Base-by-base conservation (phyloP, 2,329 filamentous ascomycete species). In the Pleurostoma richardsiae region DNA sequence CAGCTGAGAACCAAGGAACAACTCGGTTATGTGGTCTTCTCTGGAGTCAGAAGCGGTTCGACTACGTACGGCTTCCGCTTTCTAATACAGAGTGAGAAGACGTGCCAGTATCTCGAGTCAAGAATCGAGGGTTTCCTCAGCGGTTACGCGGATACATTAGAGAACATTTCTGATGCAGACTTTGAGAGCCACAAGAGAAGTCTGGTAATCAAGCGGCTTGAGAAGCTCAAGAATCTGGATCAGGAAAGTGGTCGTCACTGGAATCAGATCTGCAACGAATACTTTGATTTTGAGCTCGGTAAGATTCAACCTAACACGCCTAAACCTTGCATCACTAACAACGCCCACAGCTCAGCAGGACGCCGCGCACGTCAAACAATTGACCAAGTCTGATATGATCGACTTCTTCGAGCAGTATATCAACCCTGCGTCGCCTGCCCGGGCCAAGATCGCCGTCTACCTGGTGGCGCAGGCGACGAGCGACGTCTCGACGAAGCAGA, bases 1-100 rank as follows among this genome's bases (percentile, higher is more conserved):
- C 90, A 95, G 64, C 77, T 99, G 6, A 83, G 94, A 43, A 97
- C 94, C 40, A 96, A 97, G 67, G 92, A 99, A 65, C 92, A 99
- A 68, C 84, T 99, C 5, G 94, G 94, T 10, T 99, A 99, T 57
- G 88, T 99, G 45, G 92, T 99, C 1, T 96, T 92, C 67, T 92
- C 88, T 42, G 88, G 90, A 29, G 76, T 83, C 8, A 76, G 85
- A 38, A 78, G 79, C 44, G 82, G 86, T 46, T 72, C 82, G n/a
- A 90, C 87, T 1, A 92, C 86, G 0, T 85, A 89, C 57, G 89
- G 88, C 1, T 94, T 94, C 67, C 81, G 91, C 5, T 86, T 99
- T 53, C 80, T 97, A 51, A 90, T 99, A 30, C 94, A 99, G 70
- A 96, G 90, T 61, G 92, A 99, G 68, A 86, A 86, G 61, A 83